phyloP scores from a whole-genome alignment of 1,284 basidiomycete genomes.

The Boletus subluridellus region DNA sequence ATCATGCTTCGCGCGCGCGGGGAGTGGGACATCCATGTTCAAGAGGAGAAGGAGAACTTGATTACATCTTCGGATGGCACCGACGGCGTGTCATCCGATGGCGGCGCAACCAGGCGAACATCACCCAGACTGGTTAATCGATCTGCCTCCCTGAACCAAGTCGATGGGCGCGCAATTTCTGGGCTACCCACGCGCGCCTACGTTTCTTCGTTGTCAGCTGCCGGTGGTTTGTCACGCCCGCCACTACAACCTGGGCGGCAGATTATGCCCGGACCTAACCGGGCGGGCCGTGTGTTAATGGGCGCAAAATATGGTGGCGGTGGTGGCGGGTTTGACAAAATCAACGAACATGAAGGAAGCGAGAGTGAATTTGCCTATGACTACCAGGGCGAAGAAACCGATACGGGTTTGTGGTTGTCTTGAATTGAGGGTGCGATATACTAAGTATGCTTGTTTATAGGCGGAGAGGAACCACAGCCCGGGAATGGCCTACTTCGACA shows the following conservation, averaged over 20 bases:
- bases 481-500: conserved; percentile 27
- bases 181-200: conserved; percentile 33
- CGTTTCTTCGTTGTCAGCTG: conserved; percentile 26
- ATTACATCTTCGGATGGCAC: conserved; percentile 26
- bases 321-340: conserved; percentile 33
- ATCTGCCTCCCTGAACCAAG: conserved; percentile 33
- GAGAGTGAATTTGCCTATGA: conserved; percentile 31
- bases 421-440: not conserved
- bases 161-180: conserved; percentile 35
- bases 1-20: conserved; percentile 23
- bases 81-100: conserved; percentile 28
- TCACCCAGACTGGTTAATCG: conserved; percentile 30
- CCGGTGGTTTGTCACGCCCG: conserved; percentile 24
- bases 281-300: conserved; percentile 37
- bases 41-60: conserved; percentile 35
- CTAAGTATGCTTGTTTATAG: conserved; percentile 14
- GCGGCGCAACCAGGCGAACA: conserved; percentile 17
- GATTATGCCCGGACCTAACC: conserved; percentile 36
- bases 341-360: conserved; percentile 35
- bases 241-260: conserved; percentile 35
- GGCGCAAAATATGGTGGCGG: conserved; percentile 32
- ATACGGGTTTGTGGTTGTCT: conserved; percentile 27
- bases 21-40: conserved; percentile 30
- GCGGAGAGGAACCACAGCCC: conserved; percentile 29
- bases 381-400: conserved; percentile 31